Base-by-base conservation (phyloP, 139 green algal genomes). In the Picochlorum sp. region DNA sequence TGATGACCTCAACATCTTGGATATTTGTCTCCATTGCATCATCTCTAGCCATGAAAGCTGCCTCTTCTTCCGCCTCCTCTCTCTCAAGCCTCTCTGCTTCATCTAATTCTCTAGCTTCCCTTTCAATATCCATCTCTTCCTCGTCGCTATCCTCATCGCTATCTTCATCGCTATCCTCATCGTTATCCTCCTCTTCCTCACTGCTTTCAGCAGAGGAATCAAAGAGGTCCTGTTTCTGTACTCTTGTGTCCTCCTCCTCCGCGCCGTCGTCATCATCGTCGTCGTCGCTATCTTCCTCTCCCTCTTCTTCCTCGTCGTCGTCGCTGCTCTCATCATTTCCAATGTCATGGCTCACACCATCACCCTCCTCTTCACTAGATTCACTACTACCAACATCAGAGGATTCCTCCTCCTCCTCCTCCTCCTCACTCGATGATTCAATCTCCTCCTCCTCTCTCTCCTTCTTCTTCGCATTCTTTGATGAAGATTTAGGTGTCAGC, bases 1-100 rank as follows among this genome's bases (percentile, higher is more conserved):
- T 73, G 49, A 78, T 73, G 16, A 63, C 59, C 64, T 81, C 80
- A 9, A 68, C 38, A 16, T 72, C 70, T 57, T 76, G 68, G 5
- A 92, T 75, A 81, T 88, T 87, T 18, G 80, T 86, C 47, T 88
- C 79, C 45, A 90, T 57, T 20, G 26, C 72, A 6, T 65, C 64
- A 38, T 62, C 34, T 31, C 16, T 21, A 3, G 30, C 30, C 56
- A 47, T 45, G n/a, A 21, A 13, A 14, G 26, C 56, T 45, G 41
- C 56, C 44, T 62, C 56, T 6, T 62, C 56, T 21, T 62, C 51
- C 13, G 20, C 51, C 23, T 59, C 51, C 20, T 37, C 15, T 13
- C 23, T 23, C 4, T 30, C 51, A 34, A 18, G 23, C 10, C 5
- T 28, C n/a, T 45, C 56, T 59, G n/a, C 20, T 45, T 45, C 26